Percentiles rank a stretch among this genome's conserved stretches.
phyloP scores from a whole-genome alignment of 2,329 filamentous ascomycete species.

The Ophiognomonia clavigignenti-juglandacearum region DNA sequence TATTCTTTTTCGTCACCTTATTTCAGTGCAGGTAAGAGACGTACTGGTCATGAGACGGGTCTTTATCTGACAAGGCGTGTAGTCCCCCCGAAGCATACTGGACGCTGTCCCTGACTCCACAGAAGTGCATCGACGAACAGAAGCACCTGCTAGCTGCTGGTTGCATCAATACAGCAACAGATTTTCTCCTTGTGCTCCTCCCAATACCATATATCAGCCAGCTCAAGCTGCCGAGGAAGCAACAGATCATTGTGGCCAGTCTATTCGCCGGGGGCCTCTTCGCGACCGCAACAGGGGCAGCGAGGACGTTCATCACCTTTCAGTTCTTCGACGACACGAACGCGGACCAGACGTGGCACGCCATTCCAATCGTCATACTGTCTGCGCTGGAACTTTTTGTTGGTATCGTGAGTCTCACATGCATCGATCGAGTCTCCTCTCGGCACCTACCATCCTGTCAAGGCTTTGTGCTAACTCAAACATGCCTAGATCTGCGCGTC shows the following conservation, averaged over 20 bases:
- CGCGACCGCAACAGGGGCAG: constrained; percentile 34
- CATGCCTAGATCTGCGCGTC: constrained; percentile 36
- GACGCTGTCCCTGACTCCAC: constrained; percentile 26
- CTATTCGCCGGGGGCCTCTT: constrained; percentile 48
- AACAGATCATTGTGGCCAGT: constrained; percentile 38
- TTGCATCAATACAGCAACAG: constrained; percentile 55
- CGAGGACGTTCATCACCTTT: constrained; percentile 30
- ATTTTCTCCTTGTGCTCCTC: constrained; percentile 49
- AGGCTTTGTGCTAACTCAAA: neutral
- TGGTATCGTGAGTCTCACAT: constrained; percentile 31
- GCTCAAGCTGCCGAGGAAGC: constrained; percentile 40
- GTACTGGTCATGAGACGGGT: constrained; percentile 16
- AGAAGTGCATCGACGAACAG: constrained; percentile 43
- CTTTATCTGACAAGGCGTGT: constrained; percentile 20
- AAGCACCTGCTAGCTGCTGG: constrained; percentile 49
- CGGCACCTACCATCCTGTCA: neutral
- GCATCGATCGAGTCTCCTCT: neutral
- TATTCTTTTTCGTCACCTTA: constrained; percentile 31
- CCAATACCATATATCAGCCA: constrained; percentile 42
- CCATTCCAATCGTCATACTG: constrained; percentile 30
- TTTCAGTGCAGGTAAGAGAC: constrained; percentile 34
- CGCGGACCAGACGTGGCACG: constrained; percentile 31
- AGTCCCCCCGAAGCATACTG: constrained; percentile 35
- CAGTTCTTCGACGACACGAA: constrained; percentile 21
- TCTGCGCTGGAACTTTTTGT: constrained; percentile 36